These are phyloP conservation scores for Trametes maxima DNA, from an alignment of 768 basidiomycete genomes.

Conservation along the genomic window DNA sequence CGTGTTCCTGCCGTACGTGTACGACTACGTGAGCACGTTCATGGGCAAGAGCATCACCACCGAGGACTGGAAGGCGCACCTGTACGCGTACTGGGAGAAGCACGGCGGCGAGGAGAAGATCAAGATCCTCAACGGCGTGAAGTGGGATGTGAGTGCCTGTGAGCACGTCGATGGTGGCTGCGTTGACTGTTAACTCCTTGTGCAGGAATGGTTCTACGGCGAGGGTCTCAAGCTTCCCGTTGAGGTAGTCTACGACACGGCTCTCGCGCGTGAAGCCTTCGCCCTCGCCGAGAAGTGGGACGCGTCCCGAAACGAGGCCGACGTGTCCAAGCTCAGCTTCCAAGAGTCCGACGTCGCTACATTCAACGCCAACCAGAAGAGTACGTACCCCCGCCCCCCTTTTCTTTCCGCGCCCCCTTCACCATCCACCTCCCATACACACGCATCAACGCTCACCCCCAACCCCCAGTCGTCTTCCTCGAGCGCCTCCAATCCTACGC, in stretches of 20 bases:
- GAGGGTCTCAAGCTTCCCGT: conserved; percentile 76
- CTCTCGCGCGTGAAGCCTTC: conserved; percentile 70
- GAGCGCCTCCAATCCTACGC: conserved; percentile 70
- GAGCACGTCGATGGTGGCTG: neutral
- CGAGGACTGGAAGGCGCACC: conserved; percentile 78
- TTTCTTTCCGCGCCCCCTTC: neutral
- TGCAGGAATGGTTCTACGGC: conserved; percentile 80
- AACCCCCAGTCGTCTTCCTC: conserved; percentile 72
- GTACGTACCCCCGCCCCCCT: conserved; percentile 41
- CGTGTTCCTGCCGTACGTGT: conserved; percentile 81
- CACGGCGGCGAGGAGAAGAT: conserved; percentile 63
- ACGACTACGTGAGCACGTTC: conserved; percentile 80
- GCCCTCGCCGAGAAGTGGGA: conserved; percentile 78
- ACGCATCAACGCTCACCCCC: neutral
- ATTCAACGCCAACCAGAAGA: conserved; percentile 77
- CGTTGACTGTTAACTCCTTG: neutral
- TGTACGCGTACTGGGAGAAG: conserved; percentile 68
- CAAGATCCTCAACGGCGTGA: conserved; percentile 64
- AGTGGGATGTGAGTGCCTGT: conserved; percentile 68
- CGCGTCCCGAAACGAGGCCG: conserved; percentile 49
- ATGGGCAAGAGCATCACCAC: conserved; percentile 84
- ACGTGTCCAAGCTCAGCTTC: conserved; percentile 56
- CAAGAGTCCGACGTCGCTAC: conserved; percentile 55
- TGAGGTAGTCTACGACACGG: conserved; percentile 71
- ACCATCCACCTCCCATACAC: too few species aligned